Base-by-base conservation (phyloP, 208 protist genomes). In the Crithidia acanthocephali region DNA sequence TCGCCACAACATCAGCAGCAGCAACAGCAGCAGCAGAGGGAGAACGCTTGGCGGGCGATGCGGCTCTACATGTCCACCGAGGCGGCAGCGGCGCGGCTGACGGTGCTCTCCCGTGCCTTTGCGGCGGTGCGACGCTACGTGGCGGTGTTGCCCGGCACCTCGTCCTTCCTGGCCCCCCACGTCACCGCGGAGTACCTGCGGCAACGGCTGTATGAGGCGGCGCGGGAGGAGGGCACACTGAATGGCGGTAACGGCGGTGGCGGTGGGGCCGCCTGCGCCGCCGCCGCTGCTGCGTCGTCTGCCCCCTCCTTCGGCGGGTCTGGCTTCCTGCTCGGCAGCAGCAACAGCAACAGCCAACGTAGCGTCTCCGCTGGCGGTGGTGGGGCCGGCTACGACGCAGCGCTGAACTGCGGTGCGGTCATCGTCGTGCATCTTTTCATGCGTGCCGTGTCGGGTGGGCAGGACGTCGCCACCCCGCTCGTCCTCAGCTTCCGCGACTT, bases 101-200 rank as follows among this genome's bases (percentile, higher is more conserved):
- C 77, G 11, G 81, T 92, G 58, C 76, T 96, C 23, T 66, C 80
- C 15, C 76, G 83, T 47, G 88, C 91, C 25, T 83, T 94, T 40
- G 74, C 83, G n/a, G 79, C 92, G n/a, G 81, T 95, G 30, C 83
- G 81, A 2, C 87, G 81, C 32, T 93, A 89, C 63, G 68, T 74
- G 44, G 72, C 78, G 33, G 73, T 80, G 27, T 32, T 80, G 44
- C 70, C 82, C 1, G 62, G 76, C 23, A 76, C 42, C 37, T 60
- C 65, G 25, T 51, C 47, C 30, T 93, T 91, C 72, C 72, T 96
- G 10, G 68, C 81, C 5, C 75, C 72, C 23, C 63, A 74, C 57
- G 68, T 96, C n/a, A 93, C 88, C 11, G 77, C 91, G 5, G 91
- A 91, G 74, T 81, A 86, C 48, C 79, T 96, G 37, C 86, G 91